Conservation (phyloP, 371 early-diverging fungal genomes). For the Mucor circinelloides region DNA sequence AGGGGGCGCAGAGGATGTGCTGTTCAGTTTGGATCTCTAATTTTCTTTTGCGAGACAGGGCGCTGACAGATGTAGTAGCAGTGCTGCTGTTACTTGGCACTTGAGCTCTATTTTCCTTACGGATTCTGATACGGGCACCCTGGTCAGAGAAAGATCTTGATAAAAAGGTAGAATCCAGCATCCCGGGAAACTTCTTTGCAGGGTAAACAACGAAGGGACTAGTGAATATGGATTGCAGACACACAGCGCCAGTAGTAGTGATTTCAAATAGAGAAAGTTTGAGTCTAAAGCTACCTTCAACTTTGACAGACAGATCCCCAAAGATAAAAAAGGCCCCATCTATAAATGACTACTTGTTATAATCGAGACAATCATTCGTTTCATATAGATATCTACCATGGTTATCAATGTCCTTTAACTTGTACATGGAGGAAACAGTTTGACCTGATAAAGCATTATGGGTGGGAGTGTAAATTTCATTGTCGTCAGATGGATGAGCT, state of each 20-base stretch:
- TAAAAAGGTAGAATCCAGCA: slow-evolving; percentile 66
- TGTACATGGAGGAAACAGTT: slow-evolving; percentile 50
- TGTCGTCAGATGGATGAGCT: slow-evolving; percentile 40
- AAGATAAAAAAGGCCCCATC: slow-evolving; percentile 96
- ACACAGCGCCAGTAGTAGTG: slow-evolving; percentile 40
- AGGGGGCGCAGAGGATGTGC: not conserved
- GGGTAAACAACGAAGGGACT: slow-evolving; percentile 79
- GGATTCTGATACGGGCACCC: slow-evolving; percentile 54
- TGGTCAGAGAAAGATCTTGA: slow-evolving; percentile 56
- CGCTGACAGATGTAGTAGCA: not conserved
- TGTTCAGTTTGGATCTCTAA: slow-evolving; percentile 18
- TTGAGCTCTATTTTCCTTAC: slow-evolving; percentile 54
- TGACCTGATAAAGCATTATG: slow-evolving; percentile 50
- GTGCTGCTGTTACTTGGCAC: not conserved
- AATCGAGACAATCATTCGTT: not conserved
- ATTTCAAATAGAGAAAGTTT: slow-evolving; percentile 91
- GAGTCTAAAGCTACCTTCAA: slow-evolving; percentile 87
- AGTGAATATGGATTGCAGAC: slow-evolving; percentile 46
- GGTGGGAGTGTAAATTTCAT: slow-evolving; percentile 38
- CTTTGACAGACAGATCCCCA: slow-evolving; percentile 89
- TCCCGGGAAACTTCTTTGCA: slow-evolving; percentile 90
- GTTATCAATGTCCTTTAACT: slow-evolving; percentile 47
- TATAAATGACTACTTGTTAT: slow-evolving; percentile 10
- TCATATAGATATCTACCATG: slow-evolving; percentile 23
- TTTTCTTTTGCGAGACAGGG: slow-evolving; percentile 33